Percentiles rank a stretch among this genome's conserved stretches.
Evolutionary conservation across 148 eudicot genomes (phyloP).

Genomic region (Silene uniflora): DNA sequence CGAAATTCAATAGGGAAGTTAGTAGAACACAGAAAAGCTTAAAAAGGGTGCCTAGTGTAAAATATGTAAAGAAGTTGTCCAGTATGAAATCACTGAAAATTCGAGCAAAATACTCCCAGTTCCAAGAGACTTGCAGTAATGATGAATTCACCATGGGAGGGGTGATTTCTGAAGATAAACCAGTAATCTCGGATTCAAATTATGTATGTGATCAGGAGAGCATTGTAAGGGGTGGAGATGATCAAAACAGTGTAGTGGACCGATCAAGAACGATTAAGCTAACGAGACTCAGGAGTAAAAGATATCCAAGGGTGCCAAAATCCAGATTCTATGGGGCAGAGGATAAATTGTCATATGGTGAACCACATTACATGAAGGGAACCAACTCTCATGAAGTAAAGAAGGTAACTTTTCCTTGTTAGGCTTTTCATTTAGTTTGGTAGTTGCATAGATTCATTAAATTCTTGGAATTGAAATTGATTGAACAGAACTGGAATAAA

Average conservation of each 20-base stretch:
- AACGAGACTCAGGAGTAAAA: constrained; percentile 33
- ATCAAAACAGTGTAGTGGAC: constrained; percentile 28
- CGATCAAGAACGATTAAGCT: constrained; percentile 45
- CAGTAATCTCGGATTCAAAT: constrained; percentile 6
- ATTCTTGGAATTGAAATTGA: too few relatives aligned
- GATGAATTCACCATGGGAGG: constrained; percentile 27
- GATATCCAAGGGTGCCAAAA: constrained; percentile 35
- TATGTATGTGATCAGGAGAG: constrained; percentile 18
- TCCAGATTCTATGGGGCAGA: constrained; percentile 36
- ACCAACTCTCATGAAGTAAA: constrained; percentile 46
- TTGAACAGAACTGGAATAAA: too few relatives aligned
- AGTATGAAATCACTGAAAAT: constrained; percentile 33
- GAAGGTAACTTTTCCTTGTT: constrained; percentile 30
- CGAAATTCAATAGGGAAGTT: constrained; percentile 5
- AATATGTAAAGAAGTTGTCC: constrained; percentile 27
- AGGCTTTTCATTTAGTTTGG: neutral
- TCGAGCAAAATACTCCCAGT: constrained; percentile 29
- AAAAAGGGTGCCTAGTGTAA: constrained; percentile 32
- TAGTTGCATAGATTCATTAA: neutral
- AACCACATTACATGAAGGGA: constrained; percentile 50
- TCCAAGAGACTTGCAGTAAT: constrained; percentile 12
- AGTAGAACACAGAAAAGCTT: constrained; percentile 19
- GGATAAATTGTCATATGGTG: constrained; percentile 16
- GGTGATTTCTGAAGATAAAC: constrained; percentile 34
- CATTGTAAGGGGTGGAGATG: constrained; percentile 23